These are phyloP conservation scores for Eremothecium cymbalariae DNA, from an alignment of 1,139 yeast species.

Conservation along the genomic window DNA sequence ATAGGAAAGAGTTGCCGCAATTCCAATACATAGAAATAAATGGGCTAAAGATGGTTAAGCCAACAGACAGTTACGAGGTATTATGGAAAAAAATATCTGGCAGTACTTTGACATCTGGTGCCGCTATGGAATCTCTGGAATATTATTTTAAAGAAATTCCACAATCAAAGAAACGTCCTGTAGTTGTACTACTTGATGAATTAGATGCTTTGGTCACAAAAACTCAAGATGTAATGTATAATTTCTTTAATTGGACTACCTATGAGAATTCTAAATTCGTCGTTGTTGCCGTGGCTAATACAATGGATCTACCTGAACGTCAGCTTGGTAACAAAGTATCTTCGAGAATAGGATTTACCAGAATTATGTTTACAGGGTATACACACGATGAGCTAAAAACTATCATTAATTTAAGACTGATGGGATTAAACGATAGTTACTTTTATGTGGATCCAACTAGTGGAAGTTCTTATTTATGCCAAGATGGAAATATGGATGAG, in stretches of 20 bases:
- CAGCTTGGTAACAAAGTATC: slow-evolving; percentile 80
- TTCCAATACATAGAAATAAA: slow-evolving; percentile 82
- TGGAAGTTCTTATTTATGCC: slow-evolving; percentile 28
- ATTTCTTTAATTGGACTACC: slow-evolving; percentile 96
- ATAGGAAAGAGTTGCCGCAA: slow-evolving; percentile 42
- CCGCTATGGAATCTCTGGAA: slow-evolving; percentile 53
- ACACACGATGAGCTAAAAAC: slow-evolving; percentile 68
- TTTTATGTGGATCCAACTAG: slow-evolving; percentile 29
- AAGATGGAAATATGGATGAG: slow-evolving; percentile 7
- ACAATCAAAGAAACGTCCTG: slow-evolving; percentile 34
- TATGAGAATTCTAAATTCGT: slow-evolving; percentile 68
- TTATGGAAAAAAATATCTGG: slow-evolving; percentile 73
- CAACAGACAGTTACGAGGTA: slow-evolving; percentile 75
- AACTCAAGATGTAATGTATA: slow-evolving; percentile 84
- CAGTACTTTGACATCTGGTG: slow-evolving; percentile 51
- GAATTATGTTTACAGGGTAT: slow-evolving; percentile 86
- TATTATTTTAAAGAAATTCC: slow-evolving; percentile 39
- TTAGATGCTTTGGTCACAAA: slow-evolving; percentile 84
- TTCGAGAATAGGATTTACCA: slow-evolving; percentile 79
- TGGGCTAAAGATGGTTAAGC: slow-evolving; percentile 79
- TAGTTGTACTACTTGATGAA: slow-evolving; percentile 82
- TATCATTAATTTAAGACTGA: slow-evolving; percentile 66
- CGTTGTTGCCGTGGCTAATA: slow-evolving; percentile 90
- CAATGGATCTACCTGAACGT: slow-evolving; percentile 95
- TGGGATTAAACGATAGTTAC: slow-evolving; percentile 39